Evolutionary conservation across 768 basidiomycete genomes (phyloP).

Genomic region (Mycena floridula): DNA sequence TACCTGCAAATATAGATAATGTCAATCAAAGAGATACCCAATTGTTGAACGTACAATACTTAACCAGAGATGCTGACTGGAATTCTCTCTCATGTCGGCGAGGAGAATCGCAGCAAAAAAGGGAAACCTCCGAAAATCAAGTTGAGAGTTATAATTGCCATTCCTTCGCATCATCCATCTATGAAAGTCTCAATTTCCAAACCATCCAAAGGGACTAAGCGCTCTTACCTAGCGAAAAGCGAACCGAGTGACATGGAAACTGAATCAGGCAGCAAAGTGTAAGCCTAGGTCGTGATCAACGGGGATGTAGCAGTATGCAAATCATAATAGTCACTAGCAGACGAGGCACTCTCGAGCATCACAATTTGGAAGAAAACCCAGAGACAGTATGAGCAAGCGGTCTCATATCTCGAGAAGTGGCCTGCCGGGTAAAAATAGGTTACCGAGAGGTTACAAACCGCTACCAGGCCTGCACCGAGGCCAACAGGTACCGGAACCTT

Average conservation of each 20-base stretch:
- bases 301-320: neutral
- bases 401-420: too few species aligned
- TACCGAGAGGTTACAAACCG: slow-evolving; percentile 48
- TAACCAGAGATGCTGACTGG: slow-evolving; percentile 39
- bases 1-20: slow-evolving; percentile 29
- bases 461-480: slow-evolving; percentile 41
- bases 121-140: slow-evolving; percentile 36
- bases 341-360: slow-evolving; percentile 36
- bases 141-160: slow-evolving; percentile 45
- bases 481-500: slow-evolving; percentile 47
- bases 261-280: slow-evolving; percentile 45
- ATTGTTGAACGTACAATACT: slow-evolving; percentile 34
- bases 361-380: slow-evolving; percentile 53
- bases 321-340: slow-evolving; percentile 32
- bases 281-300: slow-evolving; percentile 27
- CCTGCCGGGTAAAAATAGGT: slow-evolving; percentile 52
- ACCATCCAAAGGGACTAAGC: neutral
- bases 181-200: neutral
- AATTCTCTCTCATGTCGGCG: slow-evolving; percentile 34
- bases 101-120: slow-evolving; percentile 41
- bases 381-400: too few species aligned
- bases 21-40: neutral
- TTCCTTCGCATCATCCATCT: slow-evolving; percentile 47
- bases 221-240: slow-evolving; percentile 41
- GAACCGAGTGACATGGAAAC: slow-evolving; percentile 41